Evolutionary conservation across 192 early-diverging fungal species (phyloP).

Genomic region (Kappamyces sp.): DNA sequence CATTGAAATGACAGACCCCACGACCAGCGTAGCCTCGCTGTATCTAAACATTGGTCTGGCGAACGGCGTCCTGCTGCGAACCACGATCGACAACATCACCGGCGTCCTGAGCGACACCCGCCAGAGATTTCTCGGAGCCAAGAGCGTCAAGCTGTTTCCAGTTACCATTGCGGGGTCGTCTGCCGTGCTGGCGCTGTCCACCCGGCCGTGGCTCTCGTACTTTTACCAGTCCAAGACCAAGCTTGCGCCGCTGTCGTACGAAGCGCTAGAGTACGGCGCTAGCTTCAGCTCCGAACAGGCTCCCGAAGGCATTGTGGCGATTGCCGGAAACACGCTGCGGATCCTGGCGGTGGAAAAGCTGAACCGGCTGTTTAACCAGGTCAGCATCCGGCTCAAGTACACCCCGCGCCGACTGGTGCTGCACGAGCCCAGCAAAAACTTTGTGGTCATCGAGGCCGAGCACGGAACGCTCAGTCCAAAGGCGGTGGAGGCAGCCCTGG

Average conservation of each 20-base stretch:
- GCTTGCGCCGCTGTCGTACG: slow-evolving; percentile 72
- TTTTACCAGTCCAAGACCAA: slow-evolving; percentile 64
- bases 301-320: slow-evolving; percentile 80
- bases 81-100: slow-evolving; percentile 72
- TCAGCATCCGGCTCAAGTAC: slow-evolving; percentile 70
- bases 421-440: slow-evolving; percentile 67
- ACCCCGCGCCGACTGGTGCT: slow-evolving; percentile 81
- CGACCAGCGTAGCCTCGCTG: slow-evolving; percentile 52
- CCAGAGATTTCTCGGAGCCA: slow-evolving; percentile 77
- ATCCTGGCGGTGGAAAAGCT: slow-evolving; percentile 83
- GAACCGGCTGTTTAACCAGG: slow-evolving; percentile 77
- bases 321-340: slow-evolving; percentile 74
- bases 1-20: slow-evolving; percentile 74
- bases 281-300: slow-evolving; percentile 80
- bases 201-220: slow-evolving; percentile 86
- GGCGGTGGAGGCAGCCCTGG: slow-evolving; percentile 55
- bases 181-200: slow-evolving; percentile 76
- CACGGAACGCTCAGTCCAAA: slow-evolving; percentile 64
- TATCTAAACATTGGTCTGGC: slow-evolving; percentile 82
- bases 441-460: slow-evolving; percentile 87
- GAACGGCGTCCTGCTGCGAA: slow-evolving; percentile 85
- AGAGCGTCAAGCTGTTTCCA: slow-evolving; percentile 73
- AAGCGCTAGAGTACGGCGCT: slow-evolving; percentile 75
- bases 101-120: slow-evolving; percentile 79
- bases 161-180: slow-evolving; percentile 59